A percentile compares a stretch with the other conserved stretches of the same genome.
Evolutionary conservation across 495 filamentous ascomycete genomes (phyloP).

Genomic region (Amphirosellinia nigrospora): DNA sequence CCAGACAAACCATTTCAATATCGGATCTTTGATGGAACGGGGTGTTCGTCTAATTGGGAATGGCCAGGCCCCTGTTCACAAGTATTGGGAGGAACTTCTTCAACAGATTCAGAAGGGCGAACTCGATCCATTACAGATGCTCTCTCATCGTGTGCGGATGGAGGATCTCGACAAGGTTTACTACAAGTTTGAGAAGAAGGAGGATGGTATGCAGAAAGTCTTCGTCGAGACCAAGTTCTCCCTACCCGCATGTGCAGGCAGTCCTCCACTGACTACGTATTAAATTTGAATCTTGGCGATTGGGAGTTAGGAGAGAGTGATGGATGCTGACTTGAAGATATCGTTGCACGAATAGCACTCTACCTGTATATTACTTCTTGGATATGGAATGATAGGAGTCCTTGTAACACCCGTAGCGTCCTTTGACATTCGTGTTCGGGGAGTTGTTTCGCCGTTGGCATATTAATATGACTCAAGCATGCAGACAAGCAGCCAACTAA

Average conservation of each 20-base stretch:
- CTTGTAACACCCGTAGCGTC: not conserved
- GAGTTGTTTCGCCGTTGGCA: not conserved
- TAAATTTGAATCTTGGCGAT: not conserved
- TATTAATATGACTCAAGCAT: not conserved
- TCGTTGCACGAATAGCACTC: not conserved
- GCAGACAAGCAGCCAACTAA: not conserved
- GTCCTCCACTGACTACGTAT: constrained; percentile 58
- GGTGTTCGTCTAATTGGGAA: constrained; percentile 83
- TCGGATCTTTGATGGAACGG: constrained; percentile 86
- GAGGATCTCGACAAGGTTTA: constrained; percentile 79
- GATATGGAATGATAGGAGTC: not conserved
- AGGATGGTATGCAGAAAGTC: constrained; percentile 73
- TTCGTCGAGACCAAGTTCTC: constrained; percentile 74
- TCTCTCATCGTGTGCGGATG: constrained; percentile 76
- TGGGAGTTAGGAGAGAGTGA: not conserved
- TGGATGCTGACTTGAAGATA: not conserved
- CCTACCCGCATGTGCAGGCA: constrained; percentile 57
- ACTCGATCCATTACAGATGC: constrained; percentile 79
- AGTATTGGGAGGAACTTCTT: constrained; percentile 80
- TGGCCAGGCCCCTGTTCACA: constrained; percentile 84
- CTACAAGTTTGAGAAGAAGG: constrained; percentile 69
- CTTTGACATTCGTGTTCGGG: not conserved
- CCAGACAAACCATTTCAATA: constrained; percentile 80
- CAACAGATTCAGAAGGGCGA: constrained; percentile 70
- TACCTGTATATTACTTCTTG: not conserved